These are phyloP conservation scores for Bonia amplexicaulis DNA, from an alignment of 176 grass and related monocot species.

Conservation along the genomic window DNA sequence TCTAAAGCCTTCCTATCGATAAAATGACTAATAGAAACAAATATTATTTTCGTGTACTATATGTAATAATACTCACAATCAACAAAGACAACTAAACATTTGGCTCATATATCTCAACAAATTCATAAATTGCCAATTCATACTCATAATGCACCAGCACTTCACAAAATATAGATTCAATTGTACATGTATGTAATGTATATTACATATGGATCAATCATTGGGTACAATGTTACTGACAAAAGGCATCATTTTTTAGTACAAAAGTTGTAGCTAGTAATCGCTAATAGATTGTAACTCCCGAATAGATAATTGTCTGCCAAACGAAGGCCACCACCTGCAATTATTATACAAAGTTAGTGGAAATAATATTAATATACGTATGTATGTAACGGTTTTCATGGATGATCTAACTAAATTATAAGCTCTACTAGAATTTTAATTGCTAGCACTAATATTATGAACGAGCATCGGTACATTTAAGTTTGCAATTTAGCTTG, in stretches of 20 bases:
- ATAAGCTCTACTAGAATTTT: background rate
- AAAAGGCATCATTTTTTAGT: background rate
- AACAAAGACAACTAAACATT: background rate
- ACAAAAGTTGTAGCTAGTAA: background rate
- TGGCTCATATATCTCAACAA: background rate
- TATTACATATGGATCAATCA: background rate
- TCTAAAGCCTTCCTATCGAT: background rate
- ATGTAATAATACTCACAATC: background rate
- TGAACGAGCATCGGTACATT: background rate
- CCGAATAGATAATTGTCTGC: background rate
- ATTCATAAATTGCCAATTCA: background rate
- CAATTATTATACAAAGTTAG: background rate
- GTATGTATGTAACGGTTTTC: background rate
- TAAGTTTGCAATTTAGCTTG: background rate
- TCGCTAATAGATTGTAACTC: too few species aligned
- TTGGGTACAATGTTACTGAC: background rate
- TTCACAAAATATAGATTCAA: too few species aligned
- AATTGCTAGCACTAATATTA: background rate
- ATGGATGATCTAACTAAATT: background rate
- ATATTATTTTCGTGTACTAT: background rate
- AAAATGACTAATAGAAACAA: background rate
- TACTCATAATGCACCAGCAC: too few species aligned
- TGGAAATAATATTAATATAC: background rate
- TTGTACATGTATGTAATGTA: too few species aligned
- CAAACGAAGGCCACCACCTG: background rate